phyloP scores from a whole-genome alignment of 108 stramenopile species.

The Fragilaria crotonensis region DNA sequence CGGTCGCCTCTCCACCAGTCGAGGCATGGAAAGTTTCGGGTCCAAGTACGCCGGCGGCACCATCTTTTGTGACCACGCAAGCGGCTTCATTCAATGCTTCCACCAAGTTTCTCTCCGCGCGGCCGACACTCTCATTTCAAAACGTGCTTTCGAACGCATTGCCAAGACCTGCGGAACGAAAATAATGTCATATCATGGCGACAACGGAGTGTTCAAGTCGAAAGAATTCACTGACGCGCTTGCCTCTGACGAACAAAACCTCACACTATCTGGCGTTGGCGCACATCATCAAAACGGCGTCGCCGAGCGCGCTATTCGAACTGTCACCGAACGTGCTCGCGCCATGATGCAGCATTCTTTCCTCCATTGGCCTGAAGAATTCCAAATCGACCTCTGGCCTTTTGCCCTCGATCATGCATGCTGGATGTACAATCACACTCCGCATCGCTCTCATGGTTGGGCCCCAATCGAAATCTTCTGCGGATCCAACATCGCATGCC shows the following conservation, averaged over 20 bases:
- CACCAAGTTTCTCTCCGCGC: slow-evolving; percentile 12
- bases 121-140: slow-evolving; percentile 15
- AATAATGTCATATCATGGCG: slow-evolving; percentile 18
- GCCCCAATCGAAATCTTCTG: slow-evolving; percentile 17
- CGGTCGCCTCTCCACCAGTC: slow-evolving; percentile 8
- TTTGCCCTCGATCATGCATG: slow-evolving; percentile 39
- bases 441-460: slow-evolving; percentile 10
- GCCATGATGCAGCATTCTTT: slow-evolving; percentile 30
- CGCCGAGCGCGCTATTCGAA: slow-evolving; percentile 27
- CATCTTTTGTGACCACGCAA: slow-evolving; percentile 21
- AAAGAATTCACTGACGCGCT: slow-evolving; percentile 5
- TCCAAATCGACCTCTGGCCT: slow-evolving; percentile 24
- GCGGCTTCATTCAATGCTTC: slow-evolving; percentile 1
- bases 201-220: slow-evolving; percentile 27
- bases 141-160: slow-evolving; percentile 13
- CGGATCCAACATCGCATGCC: background rate
- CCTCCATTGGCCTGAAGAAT: slow-evolving; percentile 27
- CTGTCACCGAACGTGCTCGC: slow-evolving; percentile 19
- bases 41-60: slow-evolving; percentile 13
- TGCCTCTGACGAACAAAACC: slow-evolving; percentile 8
- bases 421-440: slow-evolving; percentile 30
- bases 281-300: slow-evolving; percentile 37
- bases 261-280: slow-evolving; percentile 20
- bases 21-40: slow-evolving; percentile 8
- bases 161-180: slow-evolving; percentile 11